phyloP scores from a whole-genome alignment of 805 yeast genomes.

The Barnettozyma vustinii region DNA sequence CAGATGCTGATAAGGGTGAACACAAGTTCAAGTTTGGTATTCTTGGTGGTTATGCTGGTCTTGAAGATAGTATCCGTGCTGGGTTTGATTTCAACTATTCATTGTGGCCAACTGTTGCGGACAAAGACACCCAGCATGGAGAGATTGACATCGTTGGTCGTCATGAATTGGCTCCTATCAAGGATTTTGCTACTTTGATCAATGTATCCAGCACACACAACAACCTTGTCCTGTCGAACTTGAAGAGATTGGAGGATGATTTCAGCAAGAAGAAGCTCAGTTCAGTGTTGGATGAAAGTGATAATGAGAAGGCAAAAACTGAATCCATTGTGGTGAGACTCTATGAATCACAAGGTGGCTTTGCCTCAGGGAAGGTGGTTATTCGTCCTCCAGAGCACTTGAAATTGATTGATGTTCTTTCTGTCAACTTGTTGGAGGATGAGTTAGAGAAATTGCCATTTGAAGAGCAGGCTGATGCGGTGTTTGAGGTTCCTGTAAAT shows the following conservation, averaged over 20 bases:
- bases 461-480: conserved; percentile 11
- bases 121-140: not conserved
- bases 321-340: conserved; percentile 62
- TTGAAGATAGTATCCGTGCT: conserved; percentile 58
- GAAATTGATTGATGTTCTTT: conserved; percentile 23
- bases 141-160: not conserved
- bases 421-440: conserved; percentile 37
- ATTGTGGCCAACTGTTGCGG: not conserved
- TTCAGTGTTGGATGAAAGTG: not conserved
- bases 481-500: conserved; percentile 66
- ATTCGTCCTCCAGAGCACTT: conserved; percentile 32
- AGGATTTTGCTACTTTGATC: not conserved
- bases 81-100: conserved; percentile 76
- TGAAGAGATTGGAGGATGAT: conserved; percentile 89
- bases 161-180: not conserved
- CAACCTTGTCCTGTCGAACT: conserved; percentile 60
- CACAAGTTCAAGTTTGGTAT: conserved; percentile 66
- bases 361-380: conserved; percentile 44
- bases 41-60: conserved; percentile 47
- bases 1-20: conserved; percentile 85
- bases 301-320: conserved; percentile 36
- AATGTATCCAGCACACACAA: conserved; percentile 38
- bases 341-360: conserved; percentile 88
- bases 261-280: conserved; percentile 27
- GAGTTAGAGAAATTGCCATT: conserved; percentile 27